Conservation (phyloP, 306 rosid species). For the Sindora glabra region DNA sequence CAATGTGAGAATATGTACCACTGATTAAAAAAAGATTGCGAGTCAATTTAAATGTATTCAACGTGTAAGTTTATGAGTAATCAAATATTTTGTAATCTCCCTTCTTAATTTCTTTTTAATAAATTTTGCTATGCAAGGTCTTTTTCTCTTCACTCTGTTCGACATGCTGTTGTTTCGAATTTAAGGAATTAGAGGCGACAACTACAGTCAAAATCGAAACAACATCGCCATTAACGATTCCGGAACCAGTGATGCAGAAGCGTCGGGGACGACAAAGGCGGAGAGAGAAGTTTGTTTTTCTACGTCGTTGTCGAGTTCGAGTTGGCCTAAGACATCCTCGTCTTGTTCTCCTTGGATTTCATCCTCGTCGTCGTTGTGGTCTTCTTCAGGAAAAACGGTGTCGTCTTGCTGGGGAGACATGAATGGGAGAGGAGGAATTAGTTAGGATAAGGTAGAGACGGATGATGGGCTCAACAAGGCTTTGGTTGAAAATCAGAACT, state of each 20-base stretch:
- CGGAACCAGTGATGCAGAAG: constrained; percentile 17
- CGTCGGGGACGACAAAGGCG: constrained; percentile 14
- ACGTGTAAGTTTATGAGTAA: too few relatives aligned
- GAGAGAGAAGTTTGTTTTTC: constrained; percentile 31
- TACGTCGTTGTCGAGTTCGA: constrained; percentile 24
- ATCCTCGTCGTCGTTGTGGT: too few relatives aligned
- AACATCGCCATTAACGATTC: constrained; percentile 12
- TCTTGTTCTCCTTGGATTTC: constrained; percentile 54
- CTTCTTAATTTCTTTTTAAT: too few relatives aligned
- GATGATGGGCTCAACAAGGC: constrained; percentile 10
- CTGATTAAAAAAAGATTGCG: too few relatives aligned
- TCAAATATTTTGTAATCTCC: too few relatives aligned
- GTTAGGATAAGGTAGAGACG: background rate
- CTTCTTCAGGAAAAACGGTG: constrained; percentile 64
- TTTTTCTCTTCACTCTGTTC: constrained; percentile 41
- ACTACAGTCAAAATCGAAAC: constrained; percentile 19
- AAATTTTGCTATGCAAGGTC: constrained; percentile 39
- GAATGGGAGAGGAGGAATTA: background rate
- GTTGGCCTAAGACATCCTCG: constrained; percentile 31
- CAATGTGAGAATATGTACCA: too few relatives aligned
- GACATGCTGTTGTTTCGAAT: constrained; percentile 37
- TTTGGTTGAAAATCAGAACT: too few relatives aligned
- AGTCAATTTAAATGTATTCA: too few relatives aligned
- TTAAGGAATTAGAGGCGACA: constrained; percentile 15
- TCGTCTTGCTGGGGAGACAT: constrained; percentile 64